Conservation (phyloP, 441 rosid genomes). For the Pelargonium citronellum region DNA sequence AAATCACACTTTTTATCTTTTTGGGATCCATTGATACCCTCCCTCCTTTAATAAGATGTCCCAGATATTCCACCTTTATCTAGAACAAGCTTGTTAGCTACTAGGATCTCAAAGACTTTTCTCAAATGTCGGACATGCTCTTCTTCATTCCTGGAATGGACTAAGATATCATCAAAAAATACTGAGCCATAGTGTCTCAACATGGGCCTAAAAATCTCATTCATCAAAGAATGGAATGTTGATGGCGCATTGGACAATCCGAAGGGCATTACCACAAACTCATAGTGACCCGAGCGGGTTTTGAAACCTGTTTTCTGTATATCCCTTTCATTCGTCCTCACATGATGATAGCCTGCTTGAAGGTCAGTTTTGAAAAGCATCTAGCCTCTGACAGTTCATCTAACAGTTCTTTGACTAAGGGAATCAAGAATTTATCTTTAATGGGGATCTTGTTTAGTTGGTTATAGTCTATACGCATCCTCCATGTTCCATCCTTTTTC, state of each 20-base stretch:
- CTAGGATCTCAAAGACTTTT: not conserved
- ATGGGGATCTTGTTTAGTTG: too few relatives aligned
- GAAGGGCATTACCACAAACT: not conserved
- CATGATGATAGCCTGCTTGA: not conserved
- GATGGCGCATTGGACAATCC: not conserved
- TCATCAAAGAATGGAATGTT: not conserved
- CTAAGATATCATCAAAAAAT: not conserved
- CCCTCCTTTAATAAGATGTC: not conserved
- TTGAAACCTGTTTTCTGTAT: not conserved
- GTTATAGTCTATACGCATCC: not conserved
- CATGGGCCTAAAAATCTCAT: not conserved
- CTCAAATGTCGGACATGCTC: not conserved
- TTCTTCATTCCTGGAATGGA: not conserved
- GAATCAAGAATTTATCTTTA: too few relatives aligned
- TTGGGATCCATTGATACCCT: not conserved
- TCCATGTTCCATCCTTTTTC: not conserved
- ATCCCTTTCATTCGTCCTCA: not conserved
- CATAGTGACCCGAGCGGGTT: not conserved
- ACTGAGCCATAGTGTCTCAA: not conserved
- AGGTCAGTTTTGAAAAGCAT: not conserved
- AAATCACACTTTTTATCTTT: not conserved
- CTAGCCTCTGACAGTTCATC: not conserved
- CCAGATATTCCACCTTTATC: not conserved
- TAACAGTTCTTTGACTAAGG: not conserved
- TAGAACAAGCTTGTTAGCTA: not conserved